Base-by-base conservation (phyloP, 2,329 filamentous ascomycete species). In the Sarocladium kiliense region DNA sequence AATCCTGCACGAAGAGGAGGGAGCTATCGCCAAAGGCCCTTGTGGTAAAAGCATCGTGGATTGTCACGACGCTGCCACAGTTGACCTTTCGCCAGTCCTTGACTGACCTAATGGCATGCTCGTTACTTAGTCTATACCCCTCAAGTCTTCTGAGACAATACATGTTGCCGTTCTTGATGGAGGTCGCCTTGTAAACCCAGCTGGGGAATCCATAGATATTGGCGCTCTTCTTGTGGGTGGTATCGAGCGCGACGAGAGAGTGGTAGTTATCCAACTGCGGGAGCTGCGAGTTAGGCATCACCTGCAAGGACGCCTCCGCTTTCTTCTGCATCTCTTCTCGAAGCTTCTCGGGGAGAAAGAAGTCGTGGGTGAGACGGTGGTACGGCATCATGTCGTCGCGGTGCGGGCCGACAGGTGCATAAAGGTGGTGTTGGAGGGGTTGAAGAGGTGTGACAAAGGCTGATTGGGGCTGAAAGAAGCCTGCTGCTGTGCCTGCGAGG, bases 121-220 rank as follows among this genome's bases (percentile, higher is more conserved):
- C 92, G 64, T 92, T 96, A 14, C 88, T 94, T 53, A 97, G 73
- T 11, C 91, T 87, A 66, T 91, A 97, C 50, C 91, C 88, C 78
- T 97, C 91, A 21, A 99, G 80, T 58, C 94, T 82, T 59, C 94
- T 83, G 47, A 99, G 76, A 56, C 87, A 91, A 71, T 96, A 97
- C n/a, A 86, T 84, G 60, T 89, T 86, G 11, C 92, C 94, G 63
- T 93, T 93, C 67, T 94, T 94, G 69, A 82, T 87, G 6, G 91
- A 96, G 23, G 87, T 86, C 9, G 92, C 93, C 74, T 97, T 97
- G 75, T 97, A 99, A 1, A 96, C 84, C 91, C 92, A 97, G 63
- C 88, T 96, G 5, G 87, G 84, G 65, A 91, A 96, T 26, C 91
- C 91, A 70, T 97, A 97, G 16, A 88, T 83, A 12, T 83, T 80